Evolutionary conservation across 495 filamentous ascomycete genomes (phyloP).

Genomic region (Aspergillus nidulans): DNA sequence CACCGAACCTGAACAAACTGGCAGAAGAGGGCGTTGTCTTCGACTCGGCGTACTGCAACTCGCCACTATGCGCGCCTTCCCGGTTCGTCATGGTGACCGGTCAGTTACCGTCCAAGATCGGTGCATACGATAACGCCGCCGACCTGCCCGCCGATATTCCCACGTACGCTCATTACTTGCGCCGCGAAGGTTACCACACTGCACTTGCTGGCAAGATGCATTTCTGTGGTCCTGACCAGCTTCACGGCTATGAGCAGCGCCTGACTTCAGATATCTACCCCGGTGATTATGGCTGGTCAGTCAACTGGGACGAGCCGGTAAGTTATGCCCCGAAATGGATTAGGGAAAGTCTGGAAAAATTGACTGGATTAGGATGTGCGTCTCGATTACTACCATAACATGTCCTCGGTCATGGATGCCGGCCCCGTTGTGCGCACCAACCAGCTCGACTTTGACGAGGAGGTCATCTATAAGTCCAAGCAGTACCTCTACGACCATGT

Average conservation of each 20-base stretch:
- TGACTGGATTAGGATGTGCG: slow-evolving; percentile 54
- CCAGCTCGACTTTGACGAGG: slow-evolving; percentile 92
- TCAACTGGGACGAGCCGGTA: slow-evolving; percentile 81
- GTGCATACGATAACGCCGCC: slow-evolving; percentile 81
- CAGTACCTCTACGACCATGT: slow-evolving; percentile 84
- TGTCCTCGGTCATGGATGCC: slow-evolving; percentile 80
- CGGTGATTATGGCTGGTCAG: slow-evolving; percentile 83
- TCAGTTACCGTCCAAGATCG: slow-evolving; percentile 79
- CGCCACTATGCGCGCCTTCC: slow-evolving; percentile 82
- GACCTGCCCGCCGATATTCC: slow-evolving; percentile 69
- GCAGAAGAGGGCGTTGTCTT: slow-evolving; percentile 76
- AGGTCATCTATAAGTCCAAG: slow-evolving; percentile 78
- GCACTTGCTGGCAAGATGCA: slow-evolving; percentile 91
- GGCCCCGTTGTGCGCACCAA: slow-evolving; percentile 79
- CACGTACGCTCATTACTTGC: slow-evolving; percentile 85
- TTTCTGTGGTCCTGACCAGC: slow-evolving; percentile 81
- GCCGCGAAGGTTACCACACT: slow-evolving; percentile 82
- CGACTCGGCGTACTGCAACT: slow-evolving; percentile 84
- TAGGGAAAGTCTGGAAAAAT: slow-evolving; percentile 9
- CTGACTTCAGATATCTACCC: slow-evolving; percentile 92
- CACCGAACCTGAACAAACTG: slow-evolving; percentile 77
- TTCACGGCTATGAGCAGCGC: slow-evolving; percentile 84
- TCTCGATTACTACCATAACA: slow-evolving; percentile 90
- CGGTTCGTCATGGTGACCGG: slow-evolving; percentile 87
- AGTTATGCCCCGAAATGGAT: slow-evolving; percentile 12